Evolutionary conservation across 164 flowering plant species (phyloP).

Genomic region (Stephania cephalantha): DNA sequence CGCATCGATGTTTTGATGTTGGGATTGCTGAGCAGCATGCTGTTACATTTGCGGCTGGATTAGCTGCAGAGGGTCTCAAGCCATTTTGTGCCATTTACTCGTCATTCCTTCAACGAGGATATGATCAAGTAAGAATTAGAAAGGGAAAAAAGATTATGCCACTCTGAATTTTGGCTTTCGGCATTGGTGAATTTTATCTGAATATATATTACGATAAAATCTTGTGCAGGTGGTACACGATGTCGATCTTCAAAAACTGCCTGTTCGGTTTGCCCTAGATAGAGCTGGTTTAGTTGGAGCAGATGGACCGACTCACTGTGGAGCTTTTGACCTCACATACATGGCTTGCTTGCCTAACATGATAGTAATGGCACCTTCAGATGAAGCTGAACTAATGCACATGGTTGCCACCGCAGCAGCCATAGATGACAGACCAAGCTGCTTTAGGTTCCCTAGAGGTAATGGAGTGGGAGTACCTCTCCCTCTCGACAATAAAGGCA

Average conservation of each 20-base stretch:
- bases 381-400: constrained; percentile 84
- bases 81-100: constrained; percentile 97
- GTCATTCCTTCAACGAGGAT: constrained; percentile 82
- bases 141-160: not conserved
- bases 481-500: constrained; percentile 70
- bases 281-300: constrained; percentile 93
- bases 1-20: constrained; percentile 86
- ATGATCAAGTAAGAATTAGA: constrained; percentile 59
- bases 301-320: constrained; percentile 96
- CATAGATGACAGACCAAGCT: constrained; percentile 81
- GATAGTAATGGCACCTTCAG: constrained; percentile 94
- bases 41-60: constrained; percentile 92
- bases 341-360: constrained; percentile 97
- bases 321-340: constrained; percentile 86
- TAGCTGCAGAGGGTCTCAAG: constrained; percentile 89
- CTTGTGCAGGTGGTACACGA: constrained; percentile 74
- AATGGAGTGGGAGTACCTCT: constrained; percentile 65
- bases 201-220: not conserved
- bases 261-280: constrained; percentile 87
- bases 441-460: constrained; percentile 90
- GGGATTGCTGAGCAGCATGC: constrained; percentile 99
- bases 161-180: not conserved
- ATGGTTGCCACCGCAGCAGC: constrained; percentile 93
- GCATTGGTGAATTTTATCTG: not conserved
- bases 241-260: constrained; percentile 89